Evolutionary conservation across 2,329 filamentous ascomycete genomes (phyloP).

Genomic region (Cladosporium sp.): DNA sequence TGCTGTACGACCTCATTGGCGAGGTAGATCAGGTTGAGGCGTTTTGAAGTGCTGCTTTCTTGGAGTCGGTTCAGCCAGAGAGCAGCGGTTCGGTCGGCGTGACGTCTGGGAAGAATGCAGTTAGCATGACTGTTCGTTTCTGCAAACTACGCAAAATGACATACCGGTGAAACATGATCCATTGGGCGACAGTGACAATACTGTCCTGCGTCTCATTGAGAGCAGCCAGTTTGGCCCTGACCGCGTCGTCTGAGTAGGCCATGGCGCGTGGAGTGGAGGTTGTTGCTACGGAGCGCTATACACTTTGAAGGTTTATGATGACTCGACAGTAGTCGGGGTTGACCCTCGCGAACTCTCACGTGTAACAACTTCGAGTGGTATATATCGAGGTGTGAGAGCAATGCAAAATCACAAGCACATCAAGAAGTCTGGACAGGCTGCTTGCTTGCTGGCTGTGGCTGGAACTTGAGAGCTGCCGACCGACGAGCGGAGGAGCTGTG

Average conservation of each 20-base stretch:
- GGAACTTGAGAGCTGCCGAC: not conserved
- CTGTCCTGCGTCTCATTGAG: slow-evolving; percentile 97
- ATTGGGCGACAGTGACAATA: slow-evolving; percentile 93
- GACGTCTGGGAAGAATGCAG: slow-evolving; percentile 60
- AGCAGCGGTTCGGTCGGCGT: slow-evolving; percentile 85
- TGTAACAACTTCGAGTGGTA: no score
- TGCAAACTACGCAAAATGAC: slow-evolving; percentile 5
- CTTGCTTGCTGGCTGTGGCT: not conserved
- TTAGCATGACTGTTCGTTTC: not conserved
- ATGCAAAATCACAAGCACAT: not conserved
- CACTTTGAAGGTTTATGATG: no score
- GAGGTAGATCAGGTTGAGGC: slow-evolving; percentile 87
- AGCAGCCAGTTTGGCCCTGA: slow-evolving; percentile 88
- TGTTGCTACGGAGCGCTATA: not conserved
- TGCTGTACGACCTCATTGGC: slow-evolving; percentile 97
- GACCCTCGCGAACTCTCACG: no score
- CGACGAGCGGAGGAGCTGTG: not conserved
- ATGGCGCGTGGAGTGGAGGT: slow-evolving; percentile 44
- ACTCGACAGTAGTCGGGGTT: no score
- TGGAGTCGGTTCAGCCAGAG: slow-evolving; percentile 88
- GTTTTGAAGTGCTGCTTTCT: slow-evolving; percentile 80
- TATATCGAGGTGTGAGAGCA: no score
- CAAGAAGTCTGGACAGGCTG: not conserved
- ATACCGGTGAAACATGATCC: slow-evolving; percentile 99
- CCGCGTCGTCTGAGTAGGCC: slow-evolving; percentile 94